These are phyloP conservation scores for Gnaphalium uliginosum DNA, from an alignment of 129 eudicot species.

Conservation along the genomic window DNA sequence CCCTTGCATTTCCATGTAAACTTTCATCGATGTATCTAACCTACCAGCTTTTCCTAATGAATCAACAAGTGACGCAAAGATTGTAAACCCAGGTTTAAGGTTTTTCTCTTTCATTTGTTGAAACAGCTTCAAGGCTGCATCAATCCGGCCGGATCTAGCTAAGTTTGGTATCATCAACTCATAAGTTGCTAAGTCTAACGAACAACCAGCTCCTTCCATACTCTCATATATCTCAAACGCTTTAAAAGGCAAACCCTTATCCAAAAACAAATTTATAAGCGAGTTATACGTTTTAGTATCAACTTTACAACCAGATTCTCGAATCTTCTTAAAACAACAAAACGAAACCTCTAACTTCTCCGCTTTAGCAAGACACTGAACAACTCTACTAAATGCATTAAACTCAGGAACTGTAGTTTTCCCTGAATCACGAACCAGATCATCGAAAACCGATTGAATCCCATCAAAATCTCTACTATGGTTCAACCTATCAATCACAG, in stretches of 20 bases:
- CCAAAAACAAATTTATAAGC: slow-evolving; percentile 71
- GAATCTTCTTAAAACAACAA: slow-evolving; percentile 85
- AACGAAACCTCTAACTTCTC: slow-evolving; percentile 90
- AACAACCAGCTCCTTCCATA: slow-evolving; percentile 77
- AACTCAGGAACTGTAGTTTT: slow-evolving; percentile 38
- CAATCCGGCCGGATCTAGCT: slow-evolving; percentile 91
- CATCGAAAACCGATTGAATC: slow-evolving; percentile 75
- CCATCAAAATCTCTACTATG: slow-evolving; percentile 76
- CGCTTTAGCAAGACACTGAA: slow-evolving; percentile 80
- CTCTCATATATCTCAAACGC: slow-evolving; percentile 91
- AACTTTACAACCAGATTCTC: slow-evolving; percentile 62
- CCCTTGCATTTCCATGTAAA: slow-evolving; percentile 93
- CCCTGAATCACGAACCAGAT: slow-evolving; percentile 60
- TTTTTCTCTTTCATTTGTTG: slow-evolving; percentile 80
- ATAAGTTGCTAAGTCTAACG: slow-evolving; percentile 73
- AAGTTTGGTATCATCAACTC: slow-evolving; percentile 90
- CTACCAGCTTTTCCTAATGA: slow-evolving; percentile 97
- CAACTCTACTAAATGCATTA: slow-evolving; percentile 62
- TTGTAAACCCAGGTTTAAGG: slow-evolving; percentile 57
- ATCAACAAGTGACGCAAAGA: slow-evolving; percentile 80
- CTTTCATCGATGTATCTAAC: slow-evolving; percentile 85
- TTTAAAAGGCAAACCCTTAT: slow-evolving; percentile 89
- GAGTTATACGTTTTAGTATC: slow-evolving; percentile 76
- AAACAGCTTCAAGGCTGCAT: slow-evolving; percentile 82
- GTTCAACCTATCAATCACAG: slow-evolving; percentile 69